A percentile compares a stretch with the other conserved stretches of the same genome.
Evolutionary conservation across 2,329 filamentous ascomycete species (phyloP).

Genomic region (Pseudocercospora vitis): DNA sequence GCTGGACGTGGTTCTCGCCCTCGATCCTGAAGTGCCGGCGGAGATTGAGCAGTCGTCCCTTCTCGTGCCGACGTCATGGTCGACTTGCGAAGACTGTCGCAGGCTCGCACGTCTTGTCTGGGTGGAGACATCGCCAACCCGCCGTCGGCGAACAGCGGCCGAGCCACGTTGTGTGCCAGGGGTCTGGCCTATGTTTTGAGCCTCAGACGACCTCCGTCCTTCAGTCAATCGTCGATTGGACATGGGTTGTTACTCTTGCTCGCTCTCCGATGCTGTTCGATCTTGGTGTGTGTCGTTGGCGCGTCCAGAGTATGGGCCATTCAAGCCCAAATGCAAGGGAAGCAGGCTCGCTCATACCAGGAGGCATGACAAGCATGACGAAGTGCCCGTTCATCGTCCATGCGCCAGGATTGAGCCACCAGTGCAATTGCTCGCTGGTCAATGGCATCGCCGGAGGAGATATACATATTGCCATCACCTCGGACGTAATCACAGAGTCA

Average conservation of each 20-base stretch:
- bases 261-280: not conserved
- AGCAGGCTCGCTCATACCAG: not conserved
- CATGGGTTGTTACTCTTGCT: not conserved
- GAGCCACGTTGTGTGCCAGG: not conserved
- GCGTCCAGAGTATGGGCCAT: not conserved
- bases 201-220: not conserved
- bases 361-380: not conserved
- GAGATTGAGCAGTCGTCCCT: not conserved
- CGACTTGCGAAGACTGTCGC: not conserved
- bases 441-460: not conserved
- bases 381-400: not conserved
- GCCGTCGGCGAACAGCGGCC: not conserved
- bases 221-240: not conserved
- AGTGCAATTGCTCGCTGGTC: not conserved
- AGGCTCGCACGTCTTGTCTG: not conserved
- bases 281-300: not conserved
- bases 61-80: not conserved
- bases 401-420: not conserved
- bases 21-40: not conserved
- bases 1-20: not conserved
- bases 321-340: constrained; percentile 5
- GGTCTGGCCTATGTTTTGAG: not conserved
- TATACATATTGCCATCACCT: not conserved
- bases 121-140: not conserved
- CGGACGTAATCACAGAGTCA: not conserved